Evolutionary conservation across 495 filamentous ascomycete species (phyloP).

Genomic region (Annulohypoxylon maeteangense): DNA sequence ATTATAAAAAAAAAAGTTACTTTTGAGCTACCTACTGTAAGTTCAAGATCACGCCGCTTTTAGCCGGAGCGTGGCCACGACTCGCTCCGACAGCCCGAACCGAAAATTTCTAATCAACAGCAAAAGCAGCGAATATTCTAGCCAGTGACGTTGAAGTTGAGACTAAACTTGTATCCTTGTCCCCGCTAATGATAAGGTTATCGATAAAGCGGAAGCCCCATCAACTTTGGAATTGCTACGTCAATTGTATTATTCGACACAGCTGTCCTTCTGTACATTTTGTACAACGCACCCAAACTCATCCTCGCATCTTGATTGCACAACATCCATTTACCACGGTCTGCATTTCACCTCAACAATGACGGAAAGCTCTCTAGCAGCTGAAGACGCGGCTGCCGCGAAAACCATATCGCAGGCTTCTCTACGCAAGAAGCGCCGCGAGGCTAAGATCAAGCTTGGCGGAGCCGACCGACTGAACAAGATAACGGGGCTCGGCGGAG

Average conservation of each 20-base stretch:
- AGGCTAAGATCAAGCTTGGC: constrained; percentile 88
- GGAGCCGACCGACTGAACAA: constrained; percentile 82
- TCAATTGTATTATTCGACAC: constrained; percentile 31
- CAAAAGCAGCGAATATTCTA: not conserved
- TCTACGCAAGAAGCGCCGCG: constrained; percentile 86
- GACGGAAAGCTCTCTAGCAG: constrained; percentile 36
- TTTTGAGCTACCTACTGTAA: not conserved
- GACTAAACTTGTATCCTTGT: constrained; percentile 1
- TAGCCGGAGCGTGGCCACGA: not conserved
- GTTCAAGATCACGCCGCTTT: not conserved
- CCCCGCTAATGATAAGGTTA: constrained; percentile 19
- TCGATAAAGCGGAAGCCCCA: constrained; percentile 21
- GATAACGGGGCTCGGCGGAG: constrained; percentile 82
- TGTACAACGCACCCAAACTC: constrained; percentile 24
- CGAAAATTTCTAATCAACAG: not conserved
- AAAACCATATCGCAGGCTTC: constrained; percentile 81
- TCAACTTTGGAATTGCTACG: constrained; percentile 26
- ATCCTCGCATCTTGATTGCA: constrained; percentile 13
- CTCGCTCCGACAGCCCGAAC: not conserved
- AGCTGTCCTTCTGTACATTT: constrained; percentile 28
- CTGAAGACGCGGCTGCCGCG: constrained; percentile 63
- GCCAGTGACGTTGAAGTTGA: no score
- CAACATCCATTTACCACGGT: constrained; percentile 2
- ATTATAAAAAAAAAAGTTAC: not conserved
- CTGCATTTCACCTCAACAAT: constrained; percentile 20